Conservation (phyloP, 2,329 filamentous ascomycete species). For the Penicillium sp. region DNA sequence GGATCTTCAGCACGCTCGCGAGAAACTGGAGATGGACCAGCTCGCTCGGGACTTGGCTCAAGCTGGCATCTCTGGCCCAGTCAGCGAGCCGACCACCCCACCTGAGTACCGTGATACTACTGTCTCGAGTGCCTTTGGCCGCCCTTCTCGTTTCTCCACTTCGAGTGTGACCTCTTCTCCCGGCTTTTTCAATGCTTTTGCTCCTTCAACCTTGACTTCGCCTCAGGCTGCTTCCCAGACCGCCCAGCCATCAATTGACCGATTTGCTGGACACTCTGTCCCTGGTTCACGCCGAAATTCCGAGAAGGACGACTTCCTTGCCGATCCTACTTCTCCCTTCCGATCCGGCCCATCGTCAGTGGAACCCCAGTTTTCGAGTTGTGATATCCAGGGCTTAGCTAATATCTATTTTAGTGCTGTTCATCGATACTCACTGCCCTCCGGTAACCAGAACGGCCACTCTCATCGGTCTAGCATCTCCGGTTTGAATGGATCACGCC, state of each 20-base stretch:
- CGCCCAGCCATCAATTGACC: conserved; percentile 56
- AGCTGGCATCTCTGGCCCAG: conserved; percentile 64
- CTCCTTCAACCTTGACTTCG: conserved; percentile 75
- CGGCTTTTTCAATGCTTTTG: conserved; percentile 70
- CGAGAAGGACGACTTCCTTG: conserved; percentile 79
- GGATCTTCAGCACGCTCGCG: conserved; percentile 77
- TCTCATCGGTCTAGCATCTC: conserved; percentile 30
- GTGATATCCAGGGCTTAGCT: neutral
- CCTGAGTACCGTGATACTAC: conserved; percentile 85
- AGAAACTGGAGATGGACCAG: conserved; percentile 79
- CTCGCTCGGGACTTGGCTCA: conserved; percentile 76
- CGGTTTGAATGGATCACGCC: conserved; percentile 43
- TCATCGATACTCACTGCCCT: conserved; percentile 93
- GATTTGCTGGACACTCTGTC: conserved; percentile 78
- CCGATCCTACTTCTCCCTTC: conserved; percentile 60
- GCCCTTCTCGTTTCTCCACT: conserved; percentile 84
- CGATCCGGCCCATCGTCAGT: conserved; percentile 79
- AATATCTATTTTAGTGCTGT: conserved; percentile 45
- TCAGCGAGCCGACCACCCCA: conserved; percentile 93
- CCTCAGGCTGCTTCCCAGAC: conserved; percentile 61
- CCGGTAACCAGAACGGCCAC: conserved; percentile 50
- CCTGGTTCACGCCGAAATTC: conserved; percentile 86
- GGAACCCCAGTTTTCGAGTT: neutral
- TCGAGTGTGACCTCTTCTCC: conserved; percentile 83
- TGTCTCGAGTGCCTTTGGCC: conserved; percentile 76